Conservation (phyloP, 805 yeast genomes). For the Torulaspora quercuum region DNA sequence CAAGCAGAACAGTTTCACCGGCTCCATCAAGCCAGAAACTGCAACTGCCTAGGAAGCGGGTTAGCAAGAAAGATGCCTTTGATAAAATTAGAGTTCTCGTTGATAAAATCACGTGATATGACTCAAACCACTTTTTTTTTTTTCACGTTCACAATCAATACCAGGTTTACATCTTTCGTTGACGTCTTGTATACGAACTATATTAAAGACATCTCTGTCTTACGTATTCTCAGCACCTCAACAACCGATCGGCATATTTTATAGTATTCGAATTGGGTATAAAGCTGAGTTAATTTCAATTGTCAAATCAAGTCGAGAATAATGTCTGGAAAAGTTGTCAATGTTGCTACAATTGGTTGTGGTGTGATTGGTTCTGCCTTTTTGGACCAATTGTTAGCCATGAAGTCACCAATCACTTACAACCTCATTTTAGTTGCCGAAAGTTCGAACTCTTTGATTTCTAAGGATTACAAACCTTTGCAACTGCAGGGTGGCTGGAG, state of each 20-base stretch:
- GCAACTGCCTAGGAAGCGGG: conserved; percentile 26
- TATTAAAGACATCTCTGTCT: no score
- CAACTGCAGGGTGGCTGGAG: conserved; percentile 52
- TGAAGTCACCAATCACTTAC: conserved; percentile 61
- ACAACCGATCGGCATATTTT: no score
- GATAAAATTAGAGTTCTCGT: conserved; percentile 29
- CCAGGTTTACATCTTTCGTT: background rate
- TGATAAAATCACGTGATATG: conserved; percentile 28
- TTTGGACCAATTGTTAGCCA: conserved; percentile 67
- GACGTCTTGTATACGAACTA: background rate
- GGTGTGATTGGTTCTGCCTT: conserved; percentile 96
- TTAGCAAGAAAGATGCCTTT: conserved; percentile 36
- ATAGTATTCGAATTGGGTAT: no score
- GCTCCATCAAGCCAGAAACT: conserved; percentile 15
- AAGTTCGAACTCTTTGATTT: conserved; percentile 63
- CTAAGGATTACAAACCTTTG: conserved; percentile 68
- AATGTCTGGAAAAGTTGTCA: conserved; percentile 52
- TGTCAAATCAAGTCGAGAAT: conserved; percentile 9
- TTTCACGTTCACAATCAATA: background rate
- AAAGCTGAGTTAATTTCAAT: background rate
- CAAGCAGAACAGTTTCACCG: conserved; percentile 5
- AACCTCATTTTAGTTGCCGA: conserved; percentile 80
- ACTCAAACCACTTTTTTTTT: conserved; percentile 1
- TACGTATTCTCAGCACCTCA: no score
- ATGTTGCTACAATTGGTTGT: conserved; percentile 74